Base-by-base conservation (phyloP, 345 rosid species). In the Arabidopsis suecica region DNA sequence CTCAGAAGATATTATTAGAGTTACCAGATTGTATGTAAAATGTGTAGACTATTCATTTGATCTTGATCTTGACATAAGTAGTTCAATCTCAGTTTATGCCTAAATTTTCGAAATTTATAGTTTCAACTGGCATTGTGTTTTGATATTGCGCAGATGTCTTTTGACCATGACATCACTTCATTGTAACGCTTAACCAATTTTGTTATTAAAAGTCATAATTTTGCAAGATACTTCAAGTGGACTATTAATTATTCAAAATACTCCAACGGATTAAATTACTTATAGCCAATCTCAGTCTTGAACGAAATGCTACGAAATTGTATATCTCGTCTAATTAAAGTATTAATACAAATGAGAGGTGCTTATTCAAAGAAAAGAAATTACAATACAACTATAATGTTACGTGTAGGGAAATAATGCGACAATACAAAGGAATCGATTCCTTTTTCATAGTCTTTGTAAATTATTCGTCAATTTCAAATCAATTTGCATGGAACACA, bases 401-500 rank as follows among this genome's bases (percentile, higher is more conserved):
- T 23, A 40, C 33, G 48, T 60, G 65, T 10, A 18, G 48, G 47
- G 10, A 18, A 60, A 60, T 38, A 38, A 60, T 38, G 47, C 32
- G 33, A 2, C 33, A 60, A 60, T 37, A 12, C 18, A 38, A 38
- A 40, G 18, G 65, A 61, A 22, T 40, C 20, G 33, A 12, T 22
- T 41, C 32, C 1, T 5, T 16, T 61, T 61, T 42, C 5, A 5
- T 9, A 20, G 10, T 38, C 30, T 37, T 61, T 38, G 49, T 61
- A 12, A 11, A 22, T 61, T 11, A 54, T 54, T 54, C n/a, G 9
- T 54, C 18, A 16, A 16, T 16, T 54, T 54, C 5, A 36, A 55
- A 59, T 59, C 45, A 61, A 40, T 61, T 61, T 38, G 34, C 49
- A 40, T 61, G 65, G 33, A 45, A 40, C 22, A 23, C 66, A 40